Percentiles rank a stretch among this genome's conserved stretches.
These are phyloP conservation scores for Platismatia glauca DNA, from an alignment of 495 filamentous ascomycete species.

Conservation along the genomic window DNA sequence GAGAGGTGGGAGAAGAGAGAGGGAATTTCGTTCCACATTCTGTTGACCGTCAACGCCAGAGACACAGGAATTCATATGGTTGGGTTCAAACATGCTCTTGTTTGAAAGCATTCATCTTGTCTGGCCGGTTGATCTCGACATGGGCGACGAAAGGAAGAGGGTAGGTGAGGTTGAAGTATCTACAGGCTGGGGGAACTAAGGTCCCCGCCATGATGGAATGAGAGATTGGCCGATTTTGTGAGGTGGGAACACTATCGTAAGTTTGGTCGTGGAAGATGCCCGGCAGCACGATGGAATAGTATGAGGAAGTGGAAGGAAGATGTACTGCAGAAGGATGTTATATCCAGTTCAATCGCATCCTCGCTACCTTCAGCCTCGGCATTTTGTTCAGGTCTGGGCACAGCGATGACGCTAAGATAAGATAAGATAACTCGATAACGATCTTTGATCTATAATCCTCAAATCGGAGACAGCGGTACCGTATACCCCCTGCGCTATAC, in stretches of 20 bases:
- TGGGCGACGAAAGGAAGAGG: constrained; percentile 70
- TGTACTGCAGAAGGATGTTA: not conserved
- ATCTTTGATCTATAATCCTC: too few relatives aligned
- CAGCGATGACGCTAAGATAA: not conserved
- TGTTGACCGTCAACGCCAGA: constrained; percentile 21
- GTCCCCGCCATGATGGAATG: not conserved
- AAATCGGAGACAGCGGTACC: too few relatives aligned
- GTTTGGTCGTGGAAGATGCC: too few relatives aligned
- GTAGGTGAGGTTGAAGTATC: constrained; percentile 70
- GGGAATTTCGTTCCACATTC: constrained; percentile 83
- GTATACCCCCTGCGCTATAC: too few relatives aligned
- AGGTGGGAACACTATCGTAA: not conserved
- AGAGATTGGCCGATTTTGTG: too few relatives aligned
- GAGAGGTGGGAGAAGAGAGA: constrained; percentile 68
- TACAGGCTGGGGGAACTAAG: constrained; percentile 31
- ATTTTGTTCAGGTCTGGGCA: not conserved
- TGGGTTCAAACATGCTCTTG: constrained; percentile 44
- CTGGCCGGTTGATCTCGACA: constrained; percentile 85
- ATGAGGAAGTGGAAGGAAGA: not conserved
- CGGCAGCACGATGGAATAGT: not conserved
- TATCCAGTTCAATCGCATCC: too few relatives aligned
- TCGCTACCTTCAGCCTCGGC: too few relatives aligned
- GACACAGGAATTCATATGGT: not conserved
- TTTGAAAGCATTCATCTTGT: constrained; percentile 85
- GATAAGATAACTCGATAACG: not conserved